phyloP scores from a whole-genome alignment of 2,329 filamentous ascomycete genomes.

The Epichloe sibirici region DNA sequence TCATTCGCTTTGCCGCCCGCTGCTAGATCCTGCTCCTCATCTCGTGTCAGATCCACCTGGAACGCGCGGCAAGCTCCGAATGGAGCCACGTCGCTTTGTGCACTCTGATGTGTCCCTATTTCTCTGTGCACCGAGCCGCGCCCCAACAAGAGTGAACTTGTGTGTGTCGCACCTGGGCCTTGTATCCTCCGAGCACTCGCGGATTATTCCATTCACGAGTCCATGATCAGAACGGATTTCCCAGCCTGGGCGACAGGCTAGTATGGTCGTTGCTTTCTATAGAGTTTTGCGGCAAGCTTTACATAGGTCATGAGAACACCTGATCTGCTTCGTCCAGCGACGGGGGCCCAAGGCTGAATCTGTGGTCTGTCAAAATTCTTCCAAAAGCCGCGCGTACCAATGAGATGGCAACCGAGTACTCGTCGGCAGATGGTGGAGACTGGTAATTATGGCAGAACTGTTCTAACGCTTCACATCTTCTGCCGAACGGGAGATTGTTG shows the following conservation, averaged over 20 bases:
- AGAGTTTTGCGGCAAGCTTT: background rate
- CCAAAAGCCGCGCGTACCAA: too few relatives aligned
- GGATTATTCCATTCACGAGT: background rate
- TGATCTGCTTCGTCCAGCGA: background rate
- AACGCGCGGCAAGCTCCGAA: slow-evolving; percentile 5
- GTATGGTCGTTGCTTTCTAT: background rate
- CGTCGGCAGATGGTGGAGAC: background rate
- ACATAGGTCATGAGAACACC: background rate
- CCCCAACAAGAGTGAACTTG: background rate
- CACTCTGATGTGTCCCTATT: slow-evolving; percentile 1
- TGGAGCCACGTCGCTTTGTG: slow-evolving; percentile 6
- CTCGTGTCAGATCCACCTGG: slow-evolving; percentile 2
- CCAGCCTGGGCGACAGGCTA: too few relatives aligned
- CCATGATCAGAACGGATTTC: background rate
- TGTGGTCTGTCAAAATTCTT: too few relatives aligned
- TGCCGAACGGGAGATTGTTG: background rate
- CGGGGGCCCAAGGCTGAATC: too few relatives aligned
- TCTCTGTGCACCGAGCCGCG: background rate
- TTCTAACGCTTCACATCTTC: background rate
- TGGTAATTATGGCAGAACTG: background rate
- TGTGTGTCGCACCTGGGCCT: background rate
- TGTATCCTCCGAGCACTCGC: slow-evolving; percentile 1
- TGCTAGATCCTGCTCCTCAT: background rate
- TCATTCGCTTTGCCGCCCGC: background rate
- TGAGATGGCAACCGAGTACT: background rate